Percentiles rank a stretch among this genome's conserved stretches.
phyloP scores from a whole-genome alignment of 2,329 filamentous ascomycete genomes.

The Myriosclerotinia scirpicola region DNA sequence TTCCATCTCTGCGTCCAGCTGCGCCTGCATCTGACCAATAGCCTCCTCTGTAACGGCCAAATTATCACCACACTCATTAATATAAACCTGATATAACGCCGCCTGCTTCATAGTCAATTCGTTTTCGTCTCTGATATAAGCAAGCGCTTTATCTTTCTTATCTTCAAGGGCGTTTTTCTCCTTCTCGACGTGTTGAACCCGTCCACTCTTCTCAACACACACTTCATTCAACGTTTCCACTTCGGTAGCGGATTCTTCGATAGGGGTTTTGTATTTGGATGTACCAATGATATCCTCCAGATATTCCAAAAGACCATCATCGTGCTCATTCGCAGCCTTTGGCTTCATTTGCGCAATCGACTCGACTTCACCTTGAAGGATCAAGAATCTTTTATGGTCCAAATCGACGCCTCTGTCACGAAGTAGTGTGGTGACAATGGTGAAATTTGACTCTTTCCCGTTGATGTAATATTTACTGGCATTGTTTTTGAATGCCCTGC shows the following conservation, averaged over 20 bases:
- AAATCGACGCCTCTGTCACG: slow-evolving; percentile 88
- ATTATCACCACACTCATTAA: slow-evolving; percentile 85
- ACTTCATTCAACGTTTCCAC: slow-evolving; percentile 92
- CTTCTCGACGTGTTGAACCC: slow-evolving; percentile 97
- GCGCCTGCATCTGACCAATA: slow-evolving; percentile 83
- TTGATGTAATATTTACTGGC: slow-evolving; percentile 99
- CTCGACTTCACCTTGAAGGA: slow-evolving; percentile 95
- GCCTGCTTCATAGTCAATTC: slow-evolving; percentile 88
- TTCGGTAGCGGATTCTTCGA: slow-evolving; percentile 88
- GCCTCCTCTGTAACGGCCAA: slow-evolving; percentile 85
- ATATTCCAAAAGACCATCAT: slow-evolving; percentile 94
- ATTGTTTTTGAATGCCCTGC: slow-evolving; percentile 96
- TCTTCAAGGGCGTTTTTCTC: slow-evolving; percentile 91
- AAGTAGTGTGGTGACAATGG: slow-evolving; percentile 81
- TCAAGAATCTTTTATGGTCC: slow-evolving; percentile 97
- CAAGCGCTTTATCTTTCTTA: slow-evolving; percentile 92
- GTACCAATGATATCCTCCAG: slow-evolving; percentile 98
- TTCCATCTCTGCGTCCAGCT: slow-evolving; percentile 83
- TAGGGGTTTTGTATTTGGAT: slow-evolving; percentile 95
- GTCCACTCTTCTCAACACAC: slow-evolving; percentile 89
- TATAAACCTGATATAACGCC: slow-evolving; percentile 87
- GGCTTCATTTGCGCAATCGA: slow-evolving; percentile 99
- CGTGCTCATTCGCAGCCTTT: slow-evolving; percentile 91
- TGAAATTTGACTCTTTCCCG: slow-evolving; percentile 85
- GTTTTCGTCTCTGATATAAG: slow-evolving; percentile 89